Base-by-base conservation (phyloP, 75 land plant genomes). In the Larix kaempferi region DNA sequence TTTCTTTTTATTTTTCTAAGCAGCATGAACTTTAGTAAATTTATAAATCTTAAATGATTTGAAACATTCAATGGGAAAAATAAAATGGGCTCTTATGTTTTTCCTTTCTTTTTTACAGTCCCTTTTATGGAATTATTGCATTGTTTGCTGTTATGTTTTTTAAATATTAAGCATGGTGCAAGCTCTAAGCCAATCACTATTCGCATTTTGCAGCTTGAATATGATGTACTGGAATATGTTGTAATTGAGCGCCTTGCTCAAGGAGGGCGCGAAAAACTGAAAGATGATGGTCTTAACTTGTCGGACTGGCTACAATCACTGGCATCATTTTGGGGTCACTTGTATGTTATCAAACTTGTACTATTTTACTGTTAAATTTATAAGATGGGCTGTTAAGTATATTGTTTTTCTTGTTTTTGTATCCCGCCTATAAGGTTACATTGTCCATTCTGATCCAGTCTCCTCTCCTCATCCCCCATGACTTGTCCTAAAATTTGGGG, bases 271-370 rank as follows among this genome's bases (percentile, higher is more conserved):
- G 94, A 91, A 13, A 98, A 95, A 79, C 89, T 98, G 0, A 98
- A 98, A 67, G 99, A 98, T 23, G 98, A 98, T 85, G 99, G 99
- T 25, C 86, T 98, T 56, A 98, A 98, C 84, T 81, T 98, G 59
- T 95, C 98, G 8, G 99, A 98, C 82, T 98, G 99, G 99, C 91
- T 98, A 35, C 99, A 98, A 75, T 98, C 99, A 15, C 93, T 98
- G 77, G 99, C 99, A 55, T 98, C 94, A 33, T 98, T 98, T 83
- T 98, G 99, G 99, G 99, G 99, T 75, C 98, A 95, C 79, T 77
- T 98, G 99, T 98, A 91, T 78, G 99, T 91, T 15, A 49, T 49
- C 60, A 23, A 21, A 49, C 26, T 6, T 78, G 6, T 74, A 26
- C 16, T 69, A 35, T 69, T 69, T 69, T 67, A 17, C 23, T 41